Conservation (phyloP, 148 eudicot genomes). For the Heliamphora exappendiculata region DNA sequence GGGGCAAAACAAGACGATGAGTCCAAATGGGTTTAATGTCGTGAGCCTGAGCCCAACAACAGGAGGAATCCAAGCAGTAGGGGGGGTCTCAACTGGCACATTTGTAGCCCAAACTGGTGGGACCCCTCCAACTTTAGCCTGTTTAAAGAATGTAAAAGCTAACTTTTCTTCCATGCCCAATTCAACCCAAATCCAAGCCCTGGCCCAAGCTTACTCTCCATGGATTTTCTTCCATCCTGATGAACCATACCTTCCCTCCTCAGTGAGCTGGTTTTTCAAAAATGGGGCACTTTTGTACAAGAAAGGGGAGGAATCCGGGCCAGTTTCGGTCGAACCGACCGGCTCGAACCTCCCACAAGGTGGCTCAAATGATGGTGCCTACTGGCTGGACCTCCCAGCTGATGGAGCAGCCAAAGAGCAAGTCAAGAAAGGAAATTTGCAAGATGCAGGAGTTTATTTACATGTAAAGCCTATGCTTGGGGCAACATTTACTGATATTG, state of each 20-base stretch:
- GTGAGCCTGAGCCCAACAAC: slow-evolving; percentile 27
- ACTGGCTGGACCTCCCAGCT: slow-evolving; percentile 35
- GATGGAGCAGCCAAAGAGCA: slow-evolving; percentile 22
- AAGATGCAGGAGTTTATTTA: slow-evolving; percentile 21
- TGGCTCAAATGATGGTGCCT: slow-evolving; percentile 29
- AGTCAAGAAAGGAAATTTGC: slow-evolving; percentile 31
- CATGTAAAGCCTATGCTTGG: slow-evolving; percentile 40
- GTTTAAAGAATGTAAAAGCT: slow-evolving; percentile 24
- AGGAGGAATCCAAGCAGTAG: slow-evolving; percentile 24
- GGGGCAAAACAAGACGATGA: slow-evolving; percentile 20
- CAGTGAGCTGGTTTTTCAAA: slow-evolving; percentile 34
- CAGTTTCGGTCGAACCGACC: slow-evolving; percentile 13
- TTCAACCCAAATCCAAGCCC: slow-evolving; percentile 21
- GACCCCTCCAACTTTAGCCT: not conserved
- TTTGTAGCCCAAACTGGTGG: slow-evolving; percentile 24
- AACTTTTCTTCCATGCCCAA: slow-evolving; percentile 26
- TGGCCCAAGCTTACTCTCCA: slow-evolving; percentile 31
- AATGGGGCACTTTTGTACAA: slow-evolving; percentile 33
- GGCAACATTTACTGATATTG: slow-evolving; percentile 29
- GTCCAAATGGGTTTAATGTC: slow-evolving; percentile 5
- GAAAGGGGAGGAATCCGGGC: slow-evolving; percentile 28
- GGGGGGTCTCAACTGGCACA: slow-evolving; percentile 28
- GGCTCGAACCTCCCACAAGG: slow-evolving; percentile 36
- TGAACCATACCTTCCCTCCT: slow-evolving; percentile 31
- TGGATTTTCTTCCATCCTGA: slow-evolving; percentile 29